Percentiles rank a stretch among this genome's conserved stretches.
phyloP scores from a whole-genome alignment of 208 protist genomes.

The Leishmania braziliensis region DNA sequence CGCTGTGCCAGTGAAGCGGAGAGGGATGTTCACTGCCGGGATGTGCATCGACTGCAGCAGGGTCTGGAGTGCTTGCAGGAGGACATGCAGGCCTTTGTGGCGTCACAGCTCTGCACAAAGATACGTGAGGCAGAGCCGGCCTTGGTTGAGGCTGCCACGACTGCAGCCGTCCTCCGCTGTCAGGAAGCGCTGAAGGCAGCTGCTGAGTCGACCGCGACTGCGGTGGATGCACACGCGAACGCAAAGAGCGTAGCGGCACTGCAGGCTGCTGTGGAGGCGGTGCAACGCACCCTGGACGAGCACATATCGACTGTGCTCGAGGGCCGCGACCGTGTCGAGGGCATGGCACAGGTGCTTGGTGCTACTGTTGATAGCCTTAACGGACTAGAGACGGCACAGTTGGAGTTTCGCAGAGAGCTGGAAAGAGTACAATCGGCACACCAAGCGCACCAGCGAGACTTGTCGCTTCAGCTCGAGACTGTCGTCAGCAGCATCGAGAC shows the following conservation, averaged over 20 bases:
- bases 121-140: neutral
- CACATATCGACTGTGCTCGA: neutral
- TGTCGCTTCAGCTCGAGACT: slow-evolving; percentile 8
- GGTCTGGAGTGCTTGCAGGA: slow-evolving; percentile 3
- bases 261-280: slow-evolving; percentile 3
- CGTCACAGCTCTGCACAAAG: slow-evolving; percentile 1
- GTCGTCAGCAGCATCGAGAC: neutral
- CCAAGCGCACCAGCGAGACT: neutral
- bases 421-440: neutral
- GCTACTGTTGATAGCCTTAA: slow-evolving; percentile 5
- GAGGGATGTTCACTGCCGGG: neutral
- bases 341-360: neutral
- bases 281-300: neutral
- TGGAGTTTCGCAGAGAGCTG: neutral
- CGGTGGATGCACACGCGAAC: neutral
- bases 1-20: neutral
- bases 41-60: slow-evolving; percentile 6
- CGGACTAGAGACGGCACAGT: neutral
- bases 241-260: neutral
- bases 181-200: slow-evolving; percentile 1
- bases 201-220: neutral
- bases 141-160: slow-evolving; percentile 1
- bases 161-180: slow-evolving; percentile 2
- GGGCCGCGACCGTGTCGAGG: neutral
- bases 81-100: neutral